Evolutionary conservation across 2,329 filamentous ascomycete genomes (phyloP).

Genomic region (Ceratocystis eucalypticola): DNA sequence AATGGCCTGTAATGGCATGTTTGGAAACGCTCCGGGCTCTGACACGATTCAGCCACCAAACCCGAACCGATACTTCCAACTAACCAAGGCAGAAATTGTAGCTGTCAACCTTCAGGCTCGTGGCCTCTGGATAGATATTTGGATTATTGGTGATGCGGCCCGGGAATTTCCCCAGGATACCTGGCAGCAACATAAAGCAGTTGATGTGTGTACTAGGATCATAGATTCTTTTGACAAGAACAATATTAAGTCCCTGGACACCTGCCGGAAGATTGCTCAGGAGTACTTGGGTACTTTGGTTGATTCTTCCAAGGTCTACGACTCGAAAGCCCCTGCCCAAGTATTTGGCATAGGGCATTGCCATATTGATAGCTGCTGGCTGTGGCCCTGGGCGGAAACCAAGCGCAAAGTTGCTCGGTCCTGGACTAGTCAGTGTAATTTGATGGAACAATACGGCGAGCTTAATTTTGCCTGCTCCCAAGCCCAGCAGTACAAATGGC

Average conservation of each 20-base stretch:
- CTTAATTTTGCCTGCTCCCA: constrained; percentile 85
- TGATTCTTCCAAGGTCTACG: constrained; percentile 73
- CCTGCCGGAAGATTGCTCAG: constrained; percentile 69
- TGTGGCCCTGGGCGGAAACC: constrained; percentile 97
- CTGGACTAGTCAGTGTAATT: constrained; percentile 91
- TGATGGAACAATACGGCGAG: constrained; percentile 92
- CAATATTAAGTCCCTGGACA: constrained; percentile 60
- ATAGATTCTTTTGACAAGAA: constrained; percentile 81
- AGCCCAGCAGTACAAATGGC: constrained; percentile 96
- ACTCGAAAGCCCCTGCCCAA: constrained; percentile 56
- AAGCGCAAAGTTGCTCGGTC: constrained; percentile 92
- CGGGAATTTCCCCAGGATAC: constrained; percentile 80
- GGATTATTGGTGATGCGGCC: constrained; percentile 88
- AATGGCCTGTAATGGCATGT: constrained; percentile 98
- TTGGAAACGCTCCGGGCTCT: constrained; percentile 75
- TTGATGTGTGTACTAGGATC: constrained; percentile 72
- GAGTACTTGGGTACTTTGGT: constrained; percentile 71
- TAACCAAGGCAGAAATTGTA: constrained; percentile 70
- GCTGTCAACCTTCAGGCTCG: constrained; percentile 78
- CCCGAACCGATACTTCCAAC: constrained; percentile 66
- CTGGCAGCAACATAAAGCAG: constrained; percentile 76
- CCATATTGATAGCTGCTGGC: constrained; percentile 96
- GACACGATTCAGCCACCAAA: constrained; percentile 80
- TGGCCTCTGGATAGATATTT: constrained; percentile 78
- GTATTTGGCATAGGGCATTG: constrained; percentile 90